Base-by-base conservation (phyloP, 2,329 filamentous ascomycete genomes). In the Rutstroemia sp. region DNA sequence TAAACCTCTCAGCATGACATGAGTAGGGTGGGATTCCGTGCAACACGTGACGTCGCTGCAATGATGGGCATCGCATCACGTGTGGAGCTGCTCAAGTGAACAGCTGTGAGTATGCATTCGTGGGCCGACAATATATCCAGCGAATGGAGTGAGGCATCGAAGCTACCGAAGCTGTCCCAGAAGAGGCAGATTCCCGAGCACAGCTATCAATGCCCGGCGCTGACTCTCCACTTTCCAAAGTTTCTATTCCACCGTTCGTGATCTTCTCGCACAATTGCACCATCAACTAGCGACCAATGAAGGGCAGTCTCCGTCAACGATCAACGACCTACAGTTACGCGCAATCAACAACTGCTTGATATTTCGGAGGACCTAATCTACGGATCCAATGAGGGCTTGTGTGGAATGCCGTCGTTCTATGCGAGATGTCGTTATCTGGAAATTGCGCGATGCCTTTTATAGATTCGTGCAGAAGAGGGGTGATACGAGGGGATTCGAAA, bases 201-300 rank as follows among this genome's bases (percentile, higher is more conserved):
- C 39, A 42, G n/a, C 9, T 42, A 42, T 42, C 39, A 42, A 18
- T n/a, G 5, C 39, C n/a, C 39, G 2, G 4, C 5, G 30, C 10
- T 10, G 30, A 34, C 12, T 48, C 44, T 38, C 51, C 42, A 48
- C 42, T 50, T n/a, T 25, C 42, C 30, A 34, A 34, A 34, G 30
- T 4, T 16, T 12, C 25, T 8, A 38, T 19, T 23, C 14, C 4
- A 25, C 23, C 25, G 44, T 53, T 52, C 54, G 54, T 56, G 49
- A 53, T 56, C 30, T 18, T 16, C 37, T 9, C 37, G 10, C 49
- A 46, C 41, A 41, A 56, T 56, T 53, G 49, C 54, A 53, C 49
- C 54, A 56, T 56, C 41, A 46, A 27, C 5, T 25, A 39, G 8
- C 23, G n/a, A 56, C 54, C 54, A 56, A 56, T 56, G 14, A 27